Percentiles rank a stretch among this genome's conserved stretches.
Conservation (phyloP, 2,329 filamentous ascomycete species). For the Amauroascus verrucosus region DNA sequence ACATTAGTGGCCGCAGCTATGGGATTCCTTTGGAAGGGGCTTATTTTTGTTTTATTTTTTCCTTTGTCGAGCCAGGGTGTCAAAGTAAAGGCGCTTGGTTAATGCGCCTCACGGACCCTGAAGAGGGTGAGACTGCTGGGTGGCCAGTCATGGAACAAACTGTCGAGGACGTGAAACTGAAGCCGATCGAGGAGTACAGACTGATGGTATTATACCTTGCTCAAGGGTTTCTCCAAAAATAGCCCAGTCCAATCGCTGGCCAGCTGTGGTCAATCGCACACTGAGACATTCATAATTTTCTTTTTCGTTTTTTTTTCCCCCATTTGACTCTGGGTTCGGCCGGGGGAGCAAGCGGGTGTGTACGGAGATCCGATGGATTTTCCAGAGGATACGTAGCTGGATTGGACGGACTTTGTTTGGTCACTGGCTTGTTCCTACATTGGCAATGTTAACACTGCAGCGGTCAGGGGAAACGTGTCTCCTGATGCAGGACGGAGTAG, state of each 20-base stretch:
- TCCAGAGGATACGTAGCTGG: no score
- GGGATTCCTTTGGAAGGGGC: no score
- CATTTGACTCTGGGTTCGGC: not conserved
- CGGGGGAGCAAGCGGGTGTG: not conserved
- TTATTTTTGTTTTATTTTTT: no score
- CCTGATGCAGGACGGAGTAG: no score
- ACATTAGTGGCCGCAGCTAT: no score
- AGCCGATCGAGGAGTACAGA: not conserved
- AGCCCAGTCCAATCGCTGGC: slow-evolving; percentile 3
- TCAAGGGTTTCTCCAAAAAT: slow-evolving; percentile 1
- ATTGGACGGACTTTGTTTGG: no score
- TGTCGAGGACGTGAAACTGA: not conserved
- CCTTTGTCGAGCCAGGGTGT: no score
- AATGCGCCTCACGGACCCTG: no score
- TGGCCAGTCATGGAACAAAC: not conserved
- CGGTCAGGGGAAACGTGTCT: not conserved
- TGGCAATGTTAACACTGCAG: no score
- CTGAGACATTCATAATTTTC: slow-evolving; percentile 1
- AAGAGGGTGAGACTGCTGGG: no score
- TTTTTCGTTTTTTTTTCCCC: not conserved
- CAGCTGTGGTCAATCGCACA: slow-evolving; percentile 1
- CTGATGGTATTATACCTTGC: not conserved
- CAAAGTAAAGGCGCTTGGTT: no score
- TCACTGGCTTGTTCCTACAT: not conserved
- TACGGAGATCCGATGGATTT: no score